Evolutionary conservation across 305 asterid species (phyloP).

Genomic region (Solanum chacoense): DNA sequence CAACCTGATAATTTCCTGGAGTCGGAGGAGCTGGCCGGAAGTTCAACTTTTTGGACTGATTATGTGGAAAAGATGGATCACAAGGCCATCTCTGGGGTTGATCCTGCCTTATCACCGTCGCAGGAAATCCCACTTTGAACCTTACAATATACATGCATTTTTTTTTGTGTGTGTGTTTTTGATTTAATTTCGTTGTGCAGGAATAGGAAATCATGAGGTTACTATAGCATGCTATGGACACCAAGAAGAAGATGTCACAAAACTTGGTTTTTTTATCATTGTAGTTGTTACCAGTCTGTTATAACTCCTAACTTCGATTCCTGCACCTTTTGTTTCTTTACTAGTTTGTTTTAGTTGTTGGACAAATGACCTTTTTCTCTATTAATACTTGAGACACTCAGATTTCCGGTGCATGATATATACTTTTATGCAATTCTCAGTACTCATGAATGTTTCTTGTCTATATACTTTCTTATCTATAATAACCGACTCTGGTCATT

Average conservation of each 20-base stretch:
- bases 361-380: neutral
- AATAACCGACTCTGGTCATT: neutral
- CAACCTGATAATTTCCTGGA: conserved; percentile 4
- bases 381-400: neutral
- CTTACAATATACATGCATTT: neutral
- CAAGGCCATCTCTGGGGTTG: neutral
- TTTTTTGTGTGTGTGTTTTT: neutral
- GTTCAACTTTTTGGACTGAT: neutral
- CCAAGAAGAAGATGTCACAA: neutral
- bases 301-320: neutral
- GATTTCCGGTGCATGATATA: neutral
- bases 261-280: neutral
- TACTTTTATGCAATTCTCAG: neutral
- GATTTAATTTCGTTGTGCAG: neutral
- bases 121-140: neutral
- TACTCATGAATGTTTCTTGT: neutral
- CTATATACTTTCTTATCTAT: neutral
- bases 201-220: neutral
- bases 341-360: neutral
- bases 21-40: neutral
- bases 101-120: neutral
- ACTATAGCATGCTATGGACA: neutral
- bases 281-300: neutral
- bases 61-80: neutral
- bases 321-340: neutral